phyloP scores from a whole-genome alignment of 2,329 filamentous ascomycete species.

The Fusarium multiceps region DNA sequence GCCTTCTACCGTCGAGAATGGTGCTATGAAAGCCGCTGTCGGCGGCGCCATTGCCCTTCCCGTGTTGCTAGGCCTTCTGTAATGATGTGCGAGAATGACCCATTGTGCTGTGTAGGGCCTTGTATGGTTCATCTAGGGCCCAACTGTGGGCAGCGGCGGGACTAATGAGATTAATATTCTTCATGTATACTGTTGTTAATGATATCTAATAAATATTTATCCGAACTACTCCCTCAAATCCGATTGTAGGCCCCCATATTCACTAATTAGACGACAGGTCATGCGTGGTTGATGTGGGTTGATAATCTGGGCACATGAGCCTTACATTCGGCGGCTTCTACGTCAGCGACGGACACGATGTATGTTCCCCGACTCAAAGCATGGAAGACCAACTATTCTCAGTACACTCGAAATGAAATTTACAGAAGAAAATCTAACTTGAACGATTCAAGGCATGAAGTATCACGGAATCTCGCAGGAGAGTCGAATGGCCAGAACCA shows the following conservation, averaged over 20 bases:
- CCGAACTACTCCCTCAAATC: no score
- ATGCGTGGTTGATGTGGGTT: background rate
- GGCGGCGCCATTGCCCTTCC: background rate
- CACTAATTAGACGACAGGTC: background rate
- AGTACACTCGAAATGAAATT: no score
- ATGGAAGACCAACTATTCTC: no score
- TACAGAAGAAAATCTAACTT: rapidly evolving
- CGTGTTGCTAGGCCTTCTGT: background rate
- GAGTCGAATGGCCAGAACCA: background rate
- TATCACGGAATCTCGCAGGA: background rate
- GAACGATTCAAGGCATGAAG: background rate
- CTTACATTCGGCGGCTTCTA: background rate
- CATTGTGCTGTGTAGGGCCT: no score
- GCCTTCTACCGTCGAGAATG: background rate
- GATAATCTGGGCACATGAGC: background rate
- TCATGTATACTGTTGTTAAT: background rate
- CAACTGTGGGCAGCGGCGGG: background rate
- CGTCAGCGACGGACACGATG: background rate
- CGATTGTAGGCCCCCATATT: background rate
- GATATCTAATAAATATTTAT: background rate
- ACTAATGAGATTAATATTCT: background rate
- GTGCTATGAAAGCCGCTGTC: background rate
- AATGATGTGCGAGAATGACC: background rate
- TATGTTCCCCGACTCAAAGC: no score
- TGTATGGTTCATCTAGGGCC: no score